phyloP scores from a whole-genome alignment of 2,329 filamentous ascomycete species.

The Penicillium sp. region DNA sequence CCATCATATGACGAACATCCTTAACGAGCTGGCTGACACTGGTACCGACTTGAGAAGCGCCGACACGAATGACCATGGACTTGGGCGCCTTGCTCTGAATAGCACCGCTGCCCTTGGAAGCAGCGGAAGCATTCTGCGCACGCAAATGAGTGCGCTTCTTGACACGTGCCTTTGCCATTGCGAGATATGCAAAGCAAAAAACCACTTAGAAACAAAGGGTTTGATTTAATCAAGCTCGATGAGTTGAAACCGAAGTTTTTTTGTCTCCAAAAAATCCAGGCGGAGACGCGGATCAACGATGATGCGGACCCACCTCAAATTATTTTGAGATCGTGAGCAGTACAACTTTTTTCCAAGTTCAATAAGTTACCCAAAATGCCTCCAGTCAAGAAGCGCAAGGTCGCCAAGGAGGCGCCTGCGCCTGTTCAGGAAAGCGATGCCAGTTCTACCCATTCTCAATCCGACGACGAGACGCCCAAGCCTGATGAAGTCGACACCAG shows the following conservation, averaged over 20 bases:
- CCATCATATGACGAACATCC: slow-evolving; percentile 91
- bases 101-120: slow-evolving; percentile 57
- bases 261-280: slow-evolving; percentile 34
- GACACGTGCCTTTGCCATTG: slow-evolving; percentile 74
- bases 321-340: slow-evolving; percentile 21
- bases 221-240: slow-evolving; percentile 7
- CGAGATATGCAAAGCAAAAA: slow-evolving; percentile 6
- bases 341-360: slow-evolving; percentile 10
- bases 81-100: slow-evolving; percentile 71
- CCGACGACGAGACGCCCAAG: slow-evolving; percentile 7
- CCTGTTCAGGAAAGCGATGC: slow-evolving; percentile 22
- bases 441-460: slow-evolving; percentile 21
- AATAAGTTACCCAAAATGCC: slow-evolving; percentile 32
- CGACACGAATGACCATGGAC: slow-evolving; percentile 97
- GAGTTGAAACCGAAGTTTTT: slow-evolving; percentile 26
- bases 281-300: slow-evolving; percentile 38
- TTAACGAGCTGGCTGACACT: slow-evolving; percentile 88
- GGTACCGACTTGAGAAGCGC: slow-evolving; percentile 86
- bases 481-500: slow-evolving; percentile 2
- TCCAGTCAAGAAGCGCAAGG: slow-evolving; percentile 42
- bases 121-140: slow-evolving; percentile 56
- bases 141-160: slow-evolving; percentile 88
- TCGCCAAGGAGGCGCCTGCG: slow-evolving; percentile 27
- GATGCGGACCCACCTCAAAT: slow-evolving; percentile 36
- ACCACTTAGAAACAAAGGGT: slow-evolving; percentile 2